Base-by-base conservation (phyloP, 169 alveolate species). In the Cryptosporidium tyzzeri region DNA sequence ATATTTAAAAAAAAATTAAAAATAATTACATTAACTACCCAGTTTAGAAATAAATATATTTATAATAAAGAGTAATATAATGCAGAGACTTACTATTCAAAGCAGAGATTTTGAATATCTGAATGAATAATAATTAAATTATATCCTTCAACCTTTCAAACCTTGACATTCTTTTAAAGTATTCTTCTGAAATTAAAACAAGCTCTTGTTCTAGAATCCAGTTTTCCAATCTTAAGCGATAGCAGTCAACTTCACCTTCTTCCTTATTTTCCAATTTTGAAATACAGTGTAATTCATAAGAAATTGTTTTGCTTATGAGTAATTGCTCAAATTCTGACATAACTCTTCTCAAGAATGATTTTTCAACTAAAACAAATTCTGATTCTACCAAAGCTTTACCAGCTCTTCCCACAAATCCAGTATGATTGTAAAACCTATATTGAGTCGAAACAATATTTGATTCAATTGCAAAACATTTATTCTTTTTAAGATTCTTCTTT, bases 161-260 rank as follows among this genome's bases (percentile, higher is more conserved):
- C 35, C 85, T 73, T 23, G 69, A 73, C 39, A 55, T 29, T 35
- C 85, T n/a, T 39, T 73, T 73, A 29, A 73, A 73, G 58, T 73
- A 53, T 50, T 73, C 85, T 35, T 73, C 85, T 2, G 70, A 48
- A 44, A 73, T 23, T 21, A 35, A 73, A 3, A 50, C n/a, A 3
- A 73, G 85, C 0, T 73, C 85, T 21, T 35, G 31, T 33, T 73
- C 85, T 10, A 73, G 21, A 18, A 73, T 35, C 85, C 85, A 73
- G n/a, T 70, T 35, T 55, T 73, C 70, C 16, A 53, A 55, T 41
- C 69, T 73, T 41, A 73, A 21, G 10, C 31, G 51, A 33, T 73
- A 73, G n/a, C 85, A 73, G 29, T 73, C 85, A 51, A 73, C 21
- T 33, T 8, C 33, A 12, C 50, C 55, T 14, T 73, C 35, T 29